Evolutionary conservation across 768 basidiomycete species (phyloP), one percentile per base, ranked within the genome.

Genomic region (Russula sp.): DNA sequence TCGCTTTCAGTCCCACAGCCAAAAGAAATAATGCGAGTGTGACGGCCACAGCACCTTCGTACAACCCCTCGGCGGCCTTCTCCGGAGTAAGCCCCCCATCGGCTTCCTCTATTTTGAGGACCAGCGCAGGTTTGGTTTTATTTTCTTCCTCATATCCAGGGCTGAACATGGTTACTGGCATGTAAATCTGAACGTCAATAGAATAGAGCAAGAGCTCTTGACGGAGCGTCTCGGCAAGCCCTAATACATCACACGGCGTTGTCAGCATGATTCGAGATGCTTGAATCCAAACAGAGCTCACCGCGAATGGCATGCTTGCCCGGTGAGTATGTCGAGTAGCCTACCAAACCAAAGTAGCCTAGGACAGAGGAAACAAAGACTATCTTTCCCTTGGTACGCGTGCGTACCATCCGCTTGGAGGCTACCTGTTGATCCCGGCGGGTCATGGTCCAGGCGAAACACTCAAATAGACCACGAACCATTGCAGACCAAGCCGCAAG

Each of bases 221-320:
- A 8, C 87, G 85, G 14, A 97, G 78, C 0, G 86, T 80, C 61
- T 97, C 94, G 14, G 90, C 90, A 0, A 97, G 82, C 14, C 88
- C 92, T 93, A 68, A 32, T 13, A 69, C 8, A 18, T 18, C 8
- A 18, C 13, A 18, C 10, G 16, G 39, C 11, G 32, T 29, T 25
- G 41, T 13, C 38, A 56, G 11, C 42, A 39, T 36, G 56, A 48
- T 7, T 59, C 18, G 25, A 46, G 35, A 20, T 25, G 34, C 7
- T 13, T n/a, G 4, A 10, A 36, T 39, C n/a, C 14, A 11, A 5
- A 11, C 34, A 34, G 22, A 18, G 64, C 74, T 46, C 65, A 92
- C 93, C 93, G 74, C 91, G 76, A 7, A 96, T 71, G 8, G 94
- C 94, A 67, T 89, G 87, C 70, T 96, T 96, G 10, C 84, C 87